Evolutionary conservation across 2,329 filamentous ascomycete genomes (phyloP).

Genomic region (Aspergillus sclerotialis): DNA sequence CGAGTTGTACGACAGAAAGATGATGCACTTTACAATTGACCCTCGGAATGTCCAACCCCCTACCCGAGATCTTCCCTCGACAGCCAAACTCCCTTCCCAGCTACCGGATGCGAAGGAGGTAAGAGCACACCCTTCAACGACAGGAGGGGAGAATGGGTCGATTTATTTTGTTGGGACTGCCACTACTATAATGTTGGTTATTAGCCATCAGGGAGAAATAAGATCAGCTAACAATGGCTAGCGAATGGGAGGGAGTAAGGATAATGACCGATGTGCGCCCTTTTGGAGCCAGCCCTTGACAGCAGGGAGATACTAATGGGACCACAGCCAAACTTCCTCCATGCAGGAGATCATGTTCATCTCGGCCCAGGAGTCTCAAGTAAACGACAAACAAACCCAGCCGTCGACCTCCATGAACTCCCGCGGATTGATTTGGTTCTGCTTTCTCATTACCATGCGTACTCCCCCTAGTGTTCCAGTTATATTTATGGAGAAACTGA

Average conservation of each 20-base stretch:
- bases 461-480: conserved; percentile 1
- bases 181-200: conserved; percentile 28
- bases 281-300: neutral
- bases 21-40: neutral
- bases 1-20: neutral
- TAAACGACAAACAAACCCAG: conserved; percentile 51
- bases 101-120: conserved; percentile 40
- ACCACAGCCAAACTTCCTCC: conserved; percentile 55
- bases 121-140: conserved; percentile 35
- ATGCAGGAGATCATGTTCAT: conserved; percentile 59
- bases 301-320: neutral
- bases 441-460: conserved; percentile 58
- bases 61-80: neutral
- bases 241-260: conserved; percentile 34
- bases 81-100: conserved; percentile 2
- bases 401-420: conserved; percentile 52
- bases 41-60: neutral
- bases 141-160: conserved; percentile 27
- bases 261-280: conserved; percentile 33
- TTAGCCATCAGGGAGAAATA: neutral
- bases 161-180: conserved; percentile 35
- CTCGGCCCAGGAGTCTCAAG: conserved; percentile 57
- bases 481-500: neutral
- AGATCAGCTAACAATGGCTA: conserved; percentile 9
- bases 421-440: conserved; percentile 55